Evolutionary conservation across 2,329 filamentous ascomycete species (phyloP), one percentile per base, ranked within the genome.

Genomic region (Penicillium glabrum): DNA sequence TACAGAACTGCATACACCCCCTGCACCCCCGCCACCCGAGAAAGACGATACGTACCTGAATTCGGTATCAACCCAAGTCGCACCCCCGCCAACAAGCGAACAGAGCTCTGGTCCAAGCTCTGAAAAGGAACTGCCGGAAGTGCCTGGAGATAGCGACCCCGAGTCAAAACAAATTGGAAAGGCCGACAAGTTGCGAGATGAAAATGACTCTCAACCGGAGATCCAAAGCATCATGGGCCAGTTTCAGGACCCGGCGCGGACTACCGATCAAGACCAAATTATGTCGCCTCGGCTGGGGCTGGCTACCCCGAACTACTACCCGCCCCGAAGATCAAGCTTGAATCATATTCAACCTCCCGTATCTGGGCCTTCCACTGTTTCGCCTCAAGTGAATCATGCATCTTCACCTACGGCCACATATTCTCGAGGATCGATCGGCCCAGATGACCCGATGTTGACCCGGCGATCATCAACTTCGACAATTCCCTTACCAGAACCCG

Each of bases 141-240:
- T 73, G 46, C 74, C 67, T 24, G 65, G 63, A 55, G 65, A 66
- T 35, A 65, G 60, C 23, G 61, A 67, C 43, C 60, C 57, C n/a
- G 64, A 60, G 14, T 54, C 86, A 50, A 83, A 80, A 64, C 76
- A 76, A 57, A 82, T 81, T 53, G 64, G 45, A 26, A 68, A 79
- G 35, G 87, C 82, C 65, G 86, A 87, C 67, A 86, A 86, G 67
- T 83, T 86, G 53, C 83, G 85, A 23, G 87, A 92, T 47, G 84
- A 84, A 9, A 65, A 54, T 50, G 86, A 86, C 51, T 91, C 90
- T 1, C 85, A 86, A 57, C 88, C 89, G 6, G 95, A 99, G 77
- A 97, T 99, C 58, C 91, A 97, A 75, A 96, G 85, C 71, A 98
- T 99, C 72, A 98, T 99, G 91, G 91, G 91, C 61, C 95, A 98